phyloP scores from a whole-genome alignment of 495 filamentous ascomycete genomes.

The Xylaria bambusicola region DNA sequence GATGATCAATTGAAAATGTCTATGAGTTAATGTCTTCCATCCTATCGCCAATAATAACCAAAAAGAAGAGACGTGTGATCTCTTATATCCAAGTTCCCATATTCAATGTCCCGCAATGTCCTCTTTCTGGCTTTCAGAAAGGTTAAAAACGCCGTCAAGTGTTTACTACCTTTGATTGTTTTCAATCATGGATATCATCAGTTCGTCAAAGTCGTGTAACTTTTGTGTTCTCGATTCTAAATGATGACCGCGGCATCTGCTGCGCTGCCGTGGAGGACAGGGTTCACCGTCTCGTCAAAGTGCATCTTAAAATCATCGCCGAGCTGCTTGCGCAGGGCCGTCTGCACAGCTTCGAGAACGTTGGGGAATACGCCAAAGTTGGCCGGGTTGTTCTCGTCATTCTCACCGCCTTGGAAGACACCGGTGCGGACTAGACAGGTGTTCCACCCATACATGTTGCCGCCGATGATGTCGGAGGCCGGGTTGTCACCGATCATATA shows the following conservation, averaged over 20 bases:
- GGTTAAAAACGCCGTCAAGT: constrained; percentile 6
- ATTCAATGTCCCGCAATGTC: not conserved
- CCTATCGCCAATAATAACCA: too few relatives aligned
- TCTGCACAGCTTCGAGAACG: constrained; percentile 88
- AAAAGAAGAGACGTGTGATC: too few relatives aligned
- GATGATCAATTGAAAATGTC: too few relatives aligned
- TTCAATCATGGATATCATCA: constrained; percentile 18
- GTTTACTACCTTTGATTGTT: not conserved
- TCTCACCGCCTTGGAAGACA: constrained; percentile 60
- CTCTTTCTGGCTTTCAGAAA: too few relatives aligned
- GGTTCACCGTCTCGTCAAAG: constrained; percentile 59
- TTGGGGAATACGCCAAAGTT: constrained; percentile 83
- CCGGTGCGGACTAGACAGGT: constrained; percentile 75
- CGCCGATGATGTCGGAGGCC: constrained; percentile 74
- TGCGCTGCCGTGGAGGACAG: constrained; percentile 58
- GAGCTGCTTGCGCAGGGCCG: constrained; percentile 86
- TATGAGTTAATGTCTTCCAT: too few relatives aligned
- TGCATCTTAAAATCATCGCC: constrained; percentile 59
- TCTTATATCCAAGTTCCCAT: not conserved
- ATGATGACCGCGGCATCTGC: constrained; percentile 32
- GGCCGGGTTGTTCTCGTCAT: constrained; percentile 93
- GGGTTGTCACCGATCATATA: constrained; percentile 87
- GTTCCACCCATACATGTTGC: constrained; percentile 84
- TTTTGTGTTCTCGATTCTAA: too few relatives aligned
- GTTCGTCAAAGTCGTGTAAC: constrained; percentile 11